Evolutionary conservation across 1,284 basidiomycete genomes (phyloP).

Genomic region (Ganoderma multipileum): DNA sequence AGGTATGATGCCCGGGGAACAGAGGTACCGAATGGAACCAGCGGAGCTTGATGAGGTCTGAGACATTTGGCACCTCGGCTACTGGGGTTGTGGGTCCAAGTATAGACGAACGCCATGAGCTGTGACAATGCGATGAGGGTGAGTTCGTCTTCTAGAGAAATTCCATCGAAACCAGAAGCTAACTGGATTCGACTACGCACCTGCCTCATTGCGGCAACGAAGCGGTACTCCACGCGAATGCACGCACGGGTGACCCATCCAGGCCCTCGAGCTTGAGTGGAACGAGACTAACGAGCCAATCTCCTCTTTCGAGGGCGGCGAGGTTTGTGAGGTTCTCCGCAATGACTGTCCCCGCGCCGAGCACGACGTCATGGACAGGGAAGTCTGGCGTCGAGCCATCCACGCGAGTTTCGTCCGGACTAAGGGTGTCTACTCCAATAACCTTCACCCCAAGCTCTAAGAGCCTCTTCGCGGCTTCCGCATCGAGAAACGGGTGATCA

Average conservation of each 20-base stretch:
- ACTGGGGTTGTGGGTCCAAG: constrained; percentile 14
- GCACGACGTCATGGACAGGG: constrained; percentile 60
- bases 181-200: neutral
- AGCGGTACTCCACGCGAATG: constrained; percentile 54
- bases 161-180: constrained; percentile 1
- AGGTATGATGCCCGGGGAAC: neutral
- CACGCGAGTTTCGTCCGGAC: constrained; percentile 64
- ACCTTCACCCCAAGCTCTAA: constrained; percentile 56
- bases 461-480: constrained; percentile 56
- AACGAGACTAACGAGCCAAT: constrained; percentile 57
- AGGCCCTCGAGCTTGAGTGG: constrained; percentile 62
- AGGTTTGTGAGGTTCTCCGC: constrained; percentile 73
- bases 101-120: constrained; percentile 2
- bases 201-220: constrained; percentile 2
- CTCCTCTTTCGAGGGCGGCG: constrained; percentile 45
- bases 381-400: constrained; percentile 44
- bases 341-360: constrained; percentile 64
- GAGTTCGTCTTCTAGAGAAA: neutral
- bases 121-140: neutral
- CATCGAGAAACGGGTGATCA: constrained; percentile 68
- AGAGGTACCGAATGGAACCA: neutral
- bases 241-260: constrained; percentile 74
- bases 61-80: neutral
- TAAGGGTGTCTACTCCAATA: constrained; percentile 68
- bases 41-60: neutral